Evolutionary conservation across 176 grass and related monocot genomes (phyloP).

Genomic region (Bromus sterilis): DNA sequence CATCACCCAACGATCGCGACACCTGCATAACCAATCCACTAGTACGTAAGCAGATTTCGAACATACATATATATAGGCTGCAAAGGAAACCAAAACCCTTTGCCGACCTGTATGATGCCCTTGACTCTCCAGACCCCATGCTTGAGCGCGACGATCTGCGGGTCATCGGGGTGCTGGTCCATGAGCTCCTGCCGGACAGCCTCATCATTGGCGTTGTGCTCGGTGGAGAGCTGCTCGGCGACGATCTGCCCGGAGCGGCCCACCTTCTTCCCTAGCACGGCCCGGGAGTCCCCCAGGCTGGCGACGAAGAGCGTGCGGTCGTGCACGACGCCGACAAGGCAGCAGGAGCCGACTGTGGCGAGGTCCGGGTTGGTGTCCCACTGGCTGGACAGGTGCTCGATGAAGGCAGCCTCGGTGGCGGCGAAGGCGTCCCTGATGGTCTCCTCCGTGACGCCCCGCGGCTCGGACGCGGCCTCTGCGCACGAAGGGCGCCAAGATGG

Average conservation of each 20-base stretch:
- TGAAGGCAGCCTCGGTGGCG: slow-evolving; percentile 68
- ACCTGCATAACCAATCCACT: slow-evolving; percentile 44
- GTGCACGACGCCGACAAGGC: slow-evolving; percentile 64
- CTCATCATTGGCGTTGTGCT: slow-evolving; percentile 87
- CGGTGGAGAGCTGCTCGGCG: slow-evolving; percentile 65
- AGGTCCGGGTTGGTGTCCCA: slow-evolving; percentile 66
- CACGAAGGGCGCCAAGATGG: too few relatives aligned
- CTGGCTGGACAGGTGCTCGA: slow-evolving; percentile 37
- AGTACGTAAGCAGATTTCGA: background rate
- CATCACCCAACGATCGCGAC: slow-evolving; percentile 81
- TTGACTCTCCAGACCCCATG: slow-evolving; percentile 95
- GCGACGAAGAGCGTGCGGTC: slow-evolving; percentile 58
- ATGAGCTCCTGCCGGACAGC: slow-evolving; percentile 69
- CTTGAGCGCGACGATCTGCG: slow-evolving; percentile 73
- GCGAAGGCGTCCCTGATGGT: slow-evolving; percentile 62
- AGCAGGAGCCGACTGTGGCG: slow-evolving; percentile 75
- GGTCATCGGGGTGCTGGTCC: slow-evolving; percentile 69
- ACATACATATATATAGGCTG: background rate
- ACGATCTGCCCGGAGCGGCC: slow-evolving; percentile 43
- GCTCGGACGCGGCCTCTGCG: slow-evolving; percentile 67
- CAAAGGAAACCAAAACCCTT: background rate
- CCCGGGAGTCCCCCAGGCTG: slow-evolving; percentile 75
- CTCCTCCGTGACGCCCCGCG: slow-evolving; percentile 30
- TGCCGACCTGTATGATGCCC: slow-evolving; percentile 82
- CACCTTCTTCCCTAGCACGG: slow-evolving; percentile 69